Percentiles rank a stretch among this genome's conserved stretches.
These are phyloP conservation scores for Naegleria gruberi DNA, from an alignment of 208 protist genomes.

Conservation along the genomic window DNA sequence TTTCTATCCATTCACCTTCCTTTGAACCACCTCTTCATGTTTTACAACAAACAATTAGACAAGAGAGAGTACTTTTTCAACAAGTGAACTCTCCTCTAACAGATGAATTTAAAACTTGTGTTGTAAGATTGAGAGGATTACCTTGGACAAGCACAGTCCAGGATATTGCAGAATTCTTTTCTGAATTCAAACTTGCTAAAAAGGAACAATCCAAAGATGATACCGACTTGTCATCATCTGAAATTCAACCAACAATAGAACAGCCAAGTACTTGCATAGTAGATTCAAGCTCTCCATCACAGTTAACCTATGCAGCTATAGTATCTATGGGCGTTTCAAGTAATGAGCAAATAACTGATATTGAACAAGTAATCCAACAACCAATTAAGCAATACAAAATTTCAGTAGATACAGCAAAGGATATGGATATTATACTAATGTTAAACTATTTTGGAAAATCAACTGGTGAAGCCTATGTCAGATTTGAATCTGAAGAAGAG, in stretches of 20 bases:
- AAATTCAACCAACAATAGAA: background rate
- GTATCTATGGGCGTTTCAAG: background rate
- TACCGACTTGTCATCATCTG: background rate
- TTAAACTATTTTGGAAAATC: background rate
- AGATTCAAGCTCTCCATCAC: background rate
- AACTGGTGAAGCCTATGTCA: slow-evolving; percentile 5
- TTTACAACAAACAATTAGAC: background rate
- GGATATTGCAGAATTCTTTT: slow-evolving; percentile 18
- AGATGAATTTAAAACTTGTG: background rate
- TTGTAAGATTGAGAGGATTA: slow-evolving; percentile 7
- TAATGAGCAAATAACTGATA: background rate
- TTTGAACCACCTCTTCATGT: background rate
- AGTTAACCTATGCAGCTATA: background rate
- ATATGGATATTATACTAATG: background rate
- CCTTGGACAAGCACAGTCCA: background rate
- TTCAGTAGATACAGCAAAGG: background rate
- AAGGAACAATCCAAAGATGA: background rate
- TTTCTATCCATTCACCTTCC: background rate
- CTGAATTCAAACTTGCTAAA: background rate
- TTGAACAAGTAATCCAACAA: background rate
- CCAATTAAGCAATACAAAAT: background rate
- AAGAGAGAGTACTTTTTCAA: background rate
- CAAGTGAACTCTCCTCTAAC: background rate
- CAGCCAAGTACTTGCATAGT: background rate
- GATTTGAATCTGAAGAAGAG: background rate